phyloP scores from a whole-genome alignment of 495 filamentous ascomycete species.

The Hypoxylon cercidicola region DNA sequence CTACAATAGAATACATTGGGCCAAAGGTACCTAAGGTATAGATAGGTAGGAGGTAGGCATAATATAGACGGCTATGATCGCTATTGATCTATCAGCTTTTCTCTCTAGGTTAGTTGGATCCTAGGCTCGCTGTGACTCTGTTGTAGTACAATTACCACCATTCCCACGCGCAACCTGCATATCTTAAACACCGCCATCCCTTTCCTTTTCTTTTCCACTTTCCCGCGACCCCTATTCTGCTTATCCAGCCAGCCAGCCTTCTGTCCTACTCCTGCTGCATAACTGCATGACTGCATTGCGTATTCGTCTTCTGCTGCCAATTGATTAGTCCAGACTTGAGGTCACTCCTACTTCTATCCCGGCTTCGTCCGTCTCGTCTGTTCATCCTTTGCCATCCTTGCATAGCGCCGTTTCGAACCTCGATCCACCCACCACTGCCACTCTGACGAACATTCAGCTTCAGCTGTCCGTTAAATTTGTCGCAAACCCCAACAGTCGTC shows the following conservation, averaged over 20 bases:
- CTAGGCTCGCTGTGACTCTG: slow-evolving; percentile 4
- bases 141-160: slow-evolving; percentile 33
- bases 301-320: slow-evolving; percentile 8
- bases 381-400: slow-evolving; percentile 40
- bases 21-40: too few relatives aligned
- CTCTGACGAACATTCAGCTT: slow-evolving; percentile 14
- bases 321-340: slow-evolving; percentile 12
- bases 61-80: slow-evolving; percentile 12
- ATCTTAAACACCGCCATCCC: slow-evolving; percentile 12
- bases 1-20: too few relatives aligned
- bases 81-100: slow-evolving; percentile 33
- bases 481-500: slow-evolving; percentile 13
- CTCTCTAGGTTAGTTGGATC: slow-evolving; percentile 10
- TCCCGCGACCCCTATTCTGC: slow-evolving; percentile 16
- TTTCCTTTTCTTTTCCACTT: slow-evolving; percentile 6
- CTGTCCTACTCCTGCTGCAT: neutral
- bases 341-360: slow-evolving; percentile 29
- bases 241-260: neutral
- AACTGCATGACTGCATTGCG: slow-evolving; percentile 7
- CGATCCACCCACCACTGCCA: slow-evolving; percentile 33
- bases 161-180: slow-evolving; percentile 31
- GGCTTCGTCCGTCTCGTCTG: slow-evolving; percentile 34
- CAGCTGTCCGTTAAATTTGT: slow-evolving; percentile 30
- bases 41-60: too few relatives aligned
- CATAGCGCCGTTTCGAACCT: slow-evolving; percentile 40